Conservation (phyloP, 805 yeast genomes). For the Dipodascus albidus region DNA sequence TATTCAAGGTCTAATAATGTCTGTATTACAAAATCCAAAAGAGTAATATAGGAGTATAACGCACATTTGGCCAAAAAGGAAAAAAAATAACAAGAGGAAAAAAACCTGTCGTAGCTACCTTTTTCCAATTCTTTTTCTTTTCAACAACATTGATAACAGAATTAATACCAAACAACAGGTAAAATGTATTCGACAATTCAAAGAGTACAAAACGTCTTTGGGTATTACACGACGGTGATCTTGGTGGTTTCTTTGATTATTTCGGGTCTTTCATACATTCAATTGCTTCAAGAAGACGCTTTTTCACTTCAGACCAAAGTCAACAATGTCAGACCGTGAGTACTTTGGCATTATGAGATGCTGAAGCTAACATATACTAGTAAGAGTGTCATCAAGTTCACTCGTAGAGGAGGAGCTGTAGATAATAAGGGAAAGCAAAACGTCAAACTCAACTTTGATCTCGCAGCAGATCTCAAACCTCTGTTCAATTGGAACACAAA, state of each 20-base stretch:
- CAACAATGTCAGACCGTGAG: slow-evolving; percentile 9
- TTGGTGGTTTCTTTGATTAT: slow-evolving; percentile 20
- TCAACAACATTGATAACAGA: neutral
- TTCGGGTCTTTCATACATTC: slow-evolving; percentile 18
- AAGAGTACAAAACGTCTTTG: slow-evolving; percentile 24
- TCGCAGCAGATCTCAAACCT: slow-evolving; percentile 59
- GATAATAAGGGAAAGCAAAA: slow-evolving; percentile 67
- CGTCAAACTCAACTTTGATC: slow-evolving; percentile 56
- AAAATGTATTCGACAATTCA: slow-evolving; percentile 25
- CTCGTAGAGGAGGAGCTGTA: slow-evolving; percentile 56
- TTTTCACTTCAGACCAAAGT: slow-evolving; percentile 18
- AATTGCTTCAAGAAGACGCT: slow-evolving; percentile 18
- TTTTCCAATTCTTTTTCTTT: neutral
- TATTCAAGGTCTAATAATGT: too few relatives aligned
- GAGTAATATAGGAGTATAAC: neutral
- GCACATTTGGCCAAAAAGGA: neutral
- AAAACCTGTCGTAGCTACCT: neutral
- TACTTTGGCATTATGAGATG: neutral
- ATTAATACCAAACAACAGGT: neutral
- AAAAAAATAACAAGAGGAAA: neutral
- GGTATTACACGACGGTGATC: slow-evolving; percentile 24
- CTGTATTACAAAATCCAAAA: neutral
- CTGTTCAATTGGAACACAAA: slow-evolving; percentile 95
- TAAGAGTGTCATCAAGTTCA: slow-evolving; percentile 28
- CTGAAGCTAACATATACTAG: slow-evolving; percentile 5